Conservation (phyloP, 805 yeast species). For the Myxozyma mucilagina region DNA sequence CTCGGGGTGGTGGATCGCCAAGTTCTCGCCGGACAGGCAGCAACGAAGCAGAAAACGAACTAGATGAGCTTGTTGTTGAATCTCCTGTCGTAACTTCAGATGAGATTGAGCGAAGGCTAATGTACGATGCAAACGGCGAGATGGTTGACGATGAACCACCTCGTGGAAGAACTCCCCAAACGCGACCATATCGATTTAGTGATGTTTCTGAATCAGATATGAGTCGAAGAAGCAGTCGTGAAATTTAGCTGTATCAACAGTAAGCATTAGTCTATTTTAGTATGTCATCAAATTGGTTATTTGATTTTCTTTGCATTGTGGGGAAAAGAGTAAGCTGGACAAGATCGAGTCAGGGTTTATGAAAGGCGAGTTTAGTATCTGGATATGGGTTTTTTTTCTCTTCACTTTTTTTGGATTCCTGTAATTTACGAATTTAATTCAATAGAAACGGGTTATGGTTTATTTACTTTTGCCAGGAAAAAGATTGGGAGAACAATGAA, state of each 20-base stretch:
- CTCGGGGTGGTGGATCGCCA: neutral
- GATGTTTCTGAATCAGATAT: slow-evolving; percentile 5
- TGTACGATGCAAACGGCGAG: slow-evolving; percentile 13
- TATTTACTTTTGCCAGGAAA: no score
- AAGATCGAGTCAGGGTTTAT: no score
- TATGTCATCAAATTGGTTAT: neutral
- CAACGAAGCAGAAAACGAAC: slow-evolving; percentile 18
- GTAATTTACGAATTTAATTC: no score
- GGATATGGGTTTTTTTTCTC: no score
- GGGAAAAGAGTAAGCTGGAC: no score
- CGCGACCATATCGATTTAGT: neutral
- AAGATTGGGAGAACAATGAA: no score
- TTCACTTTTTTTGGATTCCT: no score
- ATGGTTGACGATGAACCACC: neutral
- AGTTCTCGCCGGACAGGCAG: neutral
- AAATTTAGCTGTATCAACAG: neutral
- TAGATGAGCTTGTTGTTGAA: slow-evolving; percentile 31
- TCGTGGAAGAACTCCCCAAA: neutral
- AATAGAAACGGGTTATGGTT: no score
- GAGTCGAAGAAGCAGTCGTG: neutral
- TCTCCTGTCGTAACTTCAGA: slow-evolving; percentile 29
- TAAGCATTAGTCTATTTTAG: neutral
- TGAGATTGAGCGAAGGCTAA: slow-evolving; percentile 24
- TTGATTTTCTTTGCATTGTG: neutral
- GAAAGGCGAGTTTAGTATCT: no score